Conservation (phyloP, 1,284 basidiomycete species). For the Cystobasidiaceae sp. region DNA sequence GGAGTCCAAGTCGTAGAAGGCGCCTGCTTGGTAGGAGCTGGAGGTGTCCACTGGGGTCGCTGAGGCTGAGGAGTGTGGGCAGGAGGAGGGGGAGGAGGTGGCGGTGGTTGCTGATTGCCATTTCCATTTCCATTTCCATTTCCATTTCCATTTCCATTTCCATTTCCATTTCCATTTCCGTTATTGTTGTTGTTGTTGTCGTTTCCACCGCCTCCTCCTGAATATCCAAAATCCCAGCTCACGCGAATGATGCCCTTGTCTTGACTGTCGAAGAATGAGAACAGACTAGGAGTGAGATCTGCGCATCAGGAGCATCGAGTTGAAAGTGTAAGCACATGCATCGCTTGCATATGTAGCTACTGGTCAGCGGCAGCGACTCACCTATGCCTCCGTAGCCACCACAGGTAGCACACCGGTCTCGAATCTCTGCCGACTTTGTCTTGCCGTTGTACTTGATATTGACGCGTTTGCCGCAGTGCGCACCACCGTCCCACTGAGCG, state of each 20-base stretch:
- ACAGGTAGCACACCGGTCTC: conserved; percentile 14
- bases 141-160: neutral
- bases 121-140: neutral
- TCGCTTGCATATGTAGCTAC: neutral
- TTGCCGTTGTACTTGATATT: conserved; percentile 1
- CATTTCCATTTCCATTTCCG: neutral
- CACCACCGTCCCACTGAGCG: conserved; percentile 15
- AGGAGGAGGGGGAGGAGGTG: neutral
- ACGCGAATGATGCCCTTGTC: conserved; percentile 1
- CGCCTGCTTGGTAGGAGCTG: neutral
- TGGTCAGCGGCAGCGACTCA: neutral
- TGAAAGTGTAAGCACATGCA: neutral
- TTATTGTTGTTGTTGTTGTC: neutral
- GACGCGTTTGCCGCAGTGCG: neutral
- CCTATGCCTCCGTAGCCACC: conserved; percentile 6
- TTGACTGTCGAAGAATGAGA: neutral
- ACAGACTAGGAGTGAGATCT: conserved; percentile 13
- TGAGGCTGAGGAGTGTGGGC: neutral
- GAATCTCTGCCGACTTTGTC: neutral
- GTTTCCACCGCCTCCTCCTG: neutral
- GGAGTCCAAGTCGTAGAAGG: neutral
- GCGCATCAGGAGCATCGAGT: neutral
- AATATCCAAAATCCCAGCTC: conserved; percentile 4
- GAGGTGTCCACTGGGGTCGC: conserved; percentile 13
- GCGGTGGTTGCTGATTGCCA: neutral